Evolutionary conservation across 2,329 filamentous ascomycete species (phyloP).

Genomic region (Alternaria incomplexa): DNA sequence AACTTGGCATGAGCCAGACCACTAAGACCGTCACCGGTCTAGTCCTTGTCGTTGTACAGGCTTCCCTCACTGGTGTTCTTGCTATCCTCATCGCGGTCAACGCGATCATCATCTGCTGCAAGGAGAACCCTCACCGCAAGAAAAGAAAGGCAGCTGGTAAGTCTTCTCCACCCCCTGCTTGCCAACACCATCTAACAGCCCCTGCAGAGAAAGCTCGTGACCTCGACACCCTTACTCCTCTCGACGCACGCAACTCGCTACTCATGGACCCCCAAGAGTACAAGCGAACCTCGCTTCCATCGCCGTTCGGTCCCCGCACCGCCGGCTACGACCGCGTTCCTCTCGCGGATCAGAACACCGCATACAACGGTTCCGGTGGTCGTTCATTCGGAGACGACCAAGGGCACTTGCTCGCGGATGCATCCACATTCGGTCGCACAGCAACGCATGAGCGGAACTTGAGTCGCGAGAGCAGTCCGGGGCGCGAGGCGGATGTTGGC

Average conservation of each 20-base stretch:
- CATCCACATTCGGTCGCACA: slow-evolving; percentile 41
- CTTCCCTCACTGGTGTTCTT: slow-evolving; percentile 78
- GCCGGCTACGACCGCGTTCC: slow-evolving; percentile 48
- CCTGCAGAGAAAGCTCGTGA: slow-evolving; percentile 76
- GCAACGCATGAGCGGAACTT: slow-evolving; percentile 30
- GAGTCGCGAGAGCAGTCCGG: slow-evolving; percentile 36
- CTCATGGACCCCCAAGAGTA: slow-evolving; percentile 68
- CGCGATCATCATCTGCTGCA: slow-evolving; percentile 80
- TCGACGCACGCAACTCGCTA: slow-evolving; percentile 86
- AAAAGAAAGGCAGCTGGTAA: slow-evolving; percentile 88
- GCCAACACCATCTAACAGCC: slow-evolving; percentile 34
- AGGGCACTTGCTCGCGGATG: slow-evolving; percentile 42
- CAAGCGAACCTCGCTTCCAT: slow-evolving; percentile 46
- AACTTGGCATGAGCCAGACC: slow-evolving; percentile 86
- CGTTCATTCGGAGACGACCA: slow-evolving; percentile 35
- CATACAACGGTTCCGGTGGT: slow-evolving; percentile 28
- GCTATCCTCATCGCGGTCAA: slow-evolving; percentile 90
- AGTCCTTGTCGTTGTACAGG: slow-evolving; percentile 92
- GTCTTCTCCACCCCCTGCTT: slow-evolving; percentile 39
- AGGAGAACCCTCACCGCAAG: slow-evolving; percentile 88
- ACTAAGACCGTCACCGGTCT: slow-evolving; percentile 94
- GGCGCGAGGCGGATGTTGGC: slow-evolving; percentile 36
- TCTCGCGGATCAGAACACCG: slow-evolving; percentile 43
- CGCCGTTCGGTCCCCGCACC: slow-evolving; percentile 36
- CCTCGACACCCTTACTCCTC: slow-evolving; percentile 80